Evolutionary conservation across 441 rosid genomes (phyloP).

Genomic region (Eruca vesicaria): DNA sequence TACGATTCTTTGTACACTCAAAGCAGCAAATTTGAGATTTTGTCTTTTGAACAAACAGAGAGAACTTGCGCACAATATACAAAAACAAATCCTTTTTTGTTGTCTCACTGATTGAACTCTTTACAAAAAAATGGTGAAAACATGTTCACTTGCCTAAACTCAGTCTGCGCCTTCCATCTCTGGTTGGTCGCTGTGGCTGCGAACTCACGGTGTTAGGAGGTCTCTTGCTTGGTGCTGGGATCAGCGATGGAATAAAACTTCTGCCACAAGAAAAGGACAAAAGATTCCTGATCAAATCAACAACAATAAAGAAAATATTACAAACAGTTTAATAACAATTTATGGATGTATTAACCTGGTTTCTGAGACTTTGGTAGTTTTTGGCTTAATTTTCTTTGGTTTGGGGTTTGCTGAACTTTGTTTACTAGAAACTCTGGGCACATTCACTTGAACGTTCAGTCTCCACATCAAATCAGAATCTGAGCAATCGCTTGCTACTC

Average conservation of each 20-base stretch:
- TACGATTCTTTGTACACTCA: slow-evolving; percentile 17
- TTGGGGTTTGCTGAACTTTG: slow-evolving; percentile 45
- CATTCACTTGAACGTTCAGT: slow-evolving; percentile 51
- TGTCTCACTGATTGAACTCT: not conserved
- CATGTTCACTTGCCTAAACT: slow-evolving; percentile 49
- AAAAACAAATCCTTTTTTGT: slow-evolving; percentile 4
- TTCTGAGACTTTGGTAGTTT: slow-evolving; percentile 48
- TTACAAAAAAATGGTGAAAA: slow-evolving; percentile 28
- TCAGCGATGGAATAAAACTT: slow-evolving; percentile 74
- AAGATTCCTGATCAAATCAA: not conserved
- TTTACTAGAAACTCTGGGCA: slow-evolving; percentile 46
- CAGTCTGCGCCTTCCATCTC: slow-evolving; percentile 55
- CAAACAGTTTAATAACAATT: not conserved
- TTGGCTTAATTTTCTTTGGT: slow-evolving; percentile 52
- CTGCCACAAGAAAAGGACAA: slow-evolving; percentile 32
- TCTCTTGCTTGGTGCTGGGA: slow-evolving; percentile 63
- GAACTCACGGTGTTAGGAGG: slow-evolving; percentile 39
- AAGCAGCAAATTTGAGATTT: slow-evolving; percentile 1
- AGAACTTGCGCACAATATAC: slow-evolving; percentile 17
- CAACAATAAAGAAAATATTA: not conserved
- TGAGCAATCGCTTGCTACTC: slow-evolving; percentile 58
- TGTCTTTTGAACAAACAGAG: slow-evolving; percentile 6
- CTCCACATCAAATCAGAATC: slow-evolving; percentile 52
- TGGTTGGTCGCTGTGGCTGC: slow-evolving; percentile 28
- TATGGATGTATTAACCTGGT: slow-evolving; percentile 39